Conservation (phyloP, 345 rosid species). For the Mangifera indica region DNA sequence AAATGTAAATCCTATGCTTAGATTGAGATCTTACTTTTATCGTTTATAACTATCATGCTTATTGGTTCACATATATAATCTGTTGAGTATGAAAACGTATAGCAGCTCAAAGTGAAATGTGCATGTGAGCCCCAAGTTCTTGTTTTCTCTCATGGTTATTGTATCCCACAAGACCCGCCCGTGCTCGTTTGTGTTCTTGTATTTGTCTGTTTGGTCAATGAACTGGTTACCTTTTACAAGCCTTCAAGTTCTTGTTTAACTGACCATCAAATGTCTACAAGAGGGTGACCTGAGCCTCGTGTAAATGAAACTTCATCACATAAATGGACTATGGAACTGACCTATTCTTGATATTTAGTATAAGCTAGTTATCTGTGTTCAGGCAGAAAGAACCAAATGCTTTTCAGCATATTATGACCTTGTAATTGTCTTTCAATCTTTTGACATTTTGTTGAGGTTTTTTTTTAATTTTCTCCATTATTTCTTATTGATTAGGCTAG, state of each 20-base stretch:
- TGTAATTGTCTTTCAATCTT: slow-evolving; percentile 6
- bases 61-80: background rate
- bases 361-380: background rate
- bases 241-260: slow-evolving; percentile 5
- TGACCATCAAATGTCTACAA: background rate
- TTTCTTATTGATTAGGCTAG: slow-evolving; percentile 60
- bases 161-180: background rate
- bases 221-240: background rate
- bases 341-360: background rate
- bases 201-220: background rate
- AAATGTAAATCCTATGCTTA: background rate
- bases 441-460: slow-evolving; percentile 32
- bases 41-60: background rate
- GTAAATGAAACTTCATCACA: background rate
- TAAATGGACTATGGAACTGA: background rate
- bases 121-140: background rate
- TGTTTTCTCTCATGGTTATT: background rate
- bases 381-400: slow-evolving; percentile 2
- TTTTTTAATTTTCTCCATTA: slow-evolving; percentile 35
- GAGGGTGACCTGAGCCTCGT: background rate
- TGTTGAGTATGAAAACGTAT: background rate
- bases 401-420: background rate
- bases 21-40: background rate
- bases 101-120: background rate
- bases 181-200: background rate